Evolutionary conservation across 805 yeast species (phyloP).

Genomic region (Starmerella sp.): DNA sequence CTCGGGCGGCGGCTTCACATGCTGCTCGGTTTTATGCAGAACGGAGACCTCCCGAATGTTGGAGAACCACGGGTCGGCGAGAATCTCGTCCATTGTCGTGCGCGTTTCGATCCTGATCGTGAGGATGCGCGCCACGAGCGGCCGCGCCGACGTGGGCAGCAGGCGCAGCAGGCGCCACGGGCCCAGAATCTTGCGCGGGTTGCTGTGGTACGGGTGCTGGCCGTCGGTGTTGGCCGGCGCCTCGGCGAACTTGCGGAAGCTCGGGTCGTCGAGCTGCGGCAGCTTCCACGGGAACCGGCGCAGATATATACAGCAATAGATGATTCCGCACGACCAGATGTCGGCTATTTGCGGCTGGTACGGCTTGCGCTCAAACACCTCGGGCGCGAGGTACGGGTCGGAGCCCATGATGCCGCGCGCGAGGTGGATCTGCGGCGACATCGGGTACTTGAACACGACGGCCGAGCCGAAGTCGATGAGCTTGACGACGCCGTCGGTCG

Average conservation of each 20-base stretch:
- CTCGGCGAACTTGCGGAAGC: slow-evolving; percentile 50
- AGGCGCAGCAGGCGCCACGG: slow-evolving; percentile 61
- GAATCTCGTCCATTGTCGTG: slow-evolving; percentile 45
- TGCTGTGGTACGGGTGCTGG: slow-evolving; percentile 21
- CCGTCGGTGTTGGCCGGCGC: slow-evolving; percentile 24
- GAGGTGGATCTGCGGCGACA: slow-evolving; percentile 43
- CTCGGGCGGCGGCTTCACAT: background rate
- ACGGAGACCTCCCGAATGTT: slow-evolving; percentile 34
- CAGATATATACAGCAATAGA: slow-evolving; percentile 80
- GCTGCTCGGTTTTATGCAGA: slow-evolving; percentile 1
- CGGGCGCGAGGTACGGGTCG: slow-evolving; percentile 94
- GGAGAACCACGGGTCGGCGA: slow-evolving; percentile 46
- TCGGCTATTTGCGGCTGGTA: slow-evolving; percentile 87
- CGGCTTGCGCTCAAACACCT: slow-evolving; percentile 45
- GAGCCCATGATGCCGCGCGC: slow-evolving; percentile 89
- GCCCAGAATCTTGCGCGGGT: slow-evolving; percentile 38
- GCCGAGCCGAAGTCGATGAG: slow-evolving; percentile 92
- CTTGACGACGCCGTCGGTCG: slow-evolving; percentile 61
- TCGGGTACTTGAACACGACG: slow-evolving; percentile 62
- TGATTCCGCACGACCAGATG: slow-evolving; percentile 88
- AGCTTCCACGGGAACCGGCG: slow-evolving; percentile 92
- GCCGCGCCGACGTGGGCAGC: slow-evolving; percentile 57
- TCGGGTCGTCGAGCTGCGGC: slow-evolving; percentile 65
- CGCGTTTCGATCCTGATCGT: slow-evolving; percentile 48
- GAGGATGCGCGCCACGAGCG: slow-evolving; percentile 55